Percentiles rank a stretch among this genome's conserved stretches.
phyloP scores from a whole-genome alignment of 2,329 filamentous ascomycete genomes.

The Septoria petroselini region DNA sequence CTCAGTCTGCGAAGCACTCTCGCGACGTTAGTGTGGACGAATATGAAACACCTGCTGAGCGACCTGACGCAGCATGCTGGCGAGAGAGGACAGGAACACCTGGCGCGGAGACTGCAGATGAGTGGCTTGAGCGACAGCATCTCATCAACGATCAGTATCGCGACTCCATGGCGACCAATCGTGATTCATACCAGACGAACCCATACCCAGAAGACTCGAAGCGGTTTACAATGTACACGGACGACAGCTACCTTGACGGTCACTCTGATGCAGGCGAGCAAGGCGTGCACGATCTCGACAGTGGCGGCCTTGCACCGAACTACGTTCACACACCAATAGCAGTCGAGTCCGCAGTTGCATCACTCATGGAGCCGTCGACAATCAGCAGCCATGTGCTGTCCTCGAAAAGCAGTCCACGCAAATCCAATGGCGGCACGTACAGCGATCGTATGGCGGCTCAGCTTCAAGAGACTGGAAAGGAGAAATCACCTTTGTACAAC shows the following conservation, averaged over 20 bases:
- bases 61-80: slow-evolving; percentile 49
- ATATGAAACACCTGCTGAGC: slow-evolving; percentile 31
- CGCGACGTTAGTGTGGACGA: slow-evolving; percentile 49
- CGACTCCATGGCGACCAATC: slow-evolving; percentile 41
- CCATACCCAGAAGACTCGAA: slow-evolving; percentile 54
- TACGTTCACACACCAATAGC: slow-evolving; percentile 69
- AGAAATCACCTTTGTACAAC: slow-evolving; percentile 31
- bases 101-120: slow-evolving; percentile 42
- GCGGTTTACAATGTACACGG: slow-evolving; percentile 51
- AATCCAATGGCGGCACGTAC: slow-evolving; percentile 29
- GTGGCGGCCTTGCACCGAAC: slow-evolving; percentile 67
- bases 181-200: slow-evolving; percentile 46
- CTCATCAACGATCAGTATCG: slow-evolving; percentile 59
- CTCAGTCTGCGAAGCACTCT: slow-evolving; percentile 52
- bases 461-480: slow-evolving; percentile 28
- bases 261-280: slow-evolving; percentile 53
- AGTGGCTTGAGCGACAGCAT: slow-evolving; percentile 54
- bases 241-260: slow-evolving; percentile 52
- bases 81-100: slow-evolving; percentile 39
- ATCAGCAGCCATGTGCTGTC: slow-evolving; percentile 50
- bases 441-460: slow-evolving; percentile 32
- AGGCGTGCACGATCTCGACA: slow-evolving; percentile 57
- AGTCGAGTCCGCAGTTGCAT: slow-evolving; percentile 87
- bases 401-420: slow-evolving; percentile 26
- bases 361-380: slow-evolving; percentile 78